Base-by-base conservation (phyloP, 345 rosid genomes). In the Salix caprea region DNA sequence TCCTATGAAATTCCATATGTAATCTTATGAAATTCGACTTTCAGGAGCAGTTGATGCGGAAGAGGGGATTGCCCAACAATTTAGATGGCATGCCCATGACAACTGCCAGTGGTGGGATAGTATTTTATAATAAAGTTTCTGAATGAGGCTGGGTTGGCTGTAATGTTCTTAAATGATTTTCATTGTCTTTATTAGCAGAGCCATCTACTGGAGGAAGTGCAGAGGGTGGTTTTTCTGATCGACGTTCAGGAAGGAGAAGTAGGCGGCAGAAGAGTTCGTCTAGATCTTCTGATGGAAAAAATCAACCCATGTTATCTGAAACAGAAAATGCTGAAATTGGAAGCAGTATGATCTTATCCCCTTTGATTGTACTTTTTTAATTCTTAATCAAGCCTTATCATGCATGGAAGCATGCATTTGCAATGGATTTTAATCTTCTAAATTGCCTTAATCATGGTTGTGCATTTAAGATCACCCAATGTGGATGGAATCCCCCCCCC, bases 211-310 rank as follows among this genome's bases (percentile, higher is more conserved):
- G 85, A 71, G 77, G 76, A 73, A 70, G 79, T 82, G 58, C 69
- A 10, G 89, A 86, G 79, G 89, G 81, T 86, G 88, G 84, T 70
- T 64, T 77, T 48, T 79, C 87, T 74, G 94, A 90, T 58, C 80
- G 86, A 77, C 80, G 87, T 37, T 46, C 85, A 10, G 95, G 92
- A 84, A 89, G 92, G 88, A 92, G 83, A 82, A 74, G 89, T 77
- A 91, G 97, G 84, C 92, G 96, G 68, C 94, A 89, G 73, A 96
- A 82, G 85, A 87, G 81, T 85, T 86, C 90, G 65, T 74, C 83
- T 80, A 88, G 83, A 85, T 65, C 86, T 80, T 72, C 65, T 79
- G 93, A 91, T 76, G 90, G 85, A 75, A 89, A 85, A 80, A 79
- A 54, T 77, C 87, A 70, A 74, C 82, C 66, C 9, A 2, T 56